Conservation (phyloP, 495 filamentous ascomycete species). For the Astrocystis sublimbata region DNA sequence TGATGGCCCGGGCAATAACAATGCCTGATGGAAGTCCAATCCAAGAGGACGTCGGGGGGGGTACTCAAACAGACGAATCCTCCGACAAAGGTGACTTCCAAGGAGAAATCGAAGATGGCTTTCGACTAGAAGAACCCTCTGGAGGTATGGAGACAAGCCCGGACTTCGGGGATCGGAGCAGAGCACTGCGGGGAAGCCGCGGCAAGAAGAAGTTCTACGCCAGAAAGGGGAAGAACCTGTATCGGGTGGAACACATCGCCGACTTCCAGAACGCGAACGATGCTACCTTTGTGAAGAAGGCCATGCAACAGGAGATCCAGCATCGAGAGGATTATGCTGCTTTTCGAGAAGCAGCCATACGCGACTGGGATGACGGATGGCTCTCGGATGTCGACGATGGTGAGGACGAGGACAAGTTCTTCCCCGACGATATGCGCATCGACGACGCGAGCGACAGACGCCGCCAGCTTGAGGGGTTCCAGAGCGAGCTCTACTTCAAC, state of each 20-base stretch:
- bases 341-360: background rate
- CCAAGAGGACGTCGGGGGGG: too few species aligned
- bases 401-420: background rate
- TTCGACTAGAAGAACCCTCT: too few species aligned
- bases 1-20: too few species aligned
- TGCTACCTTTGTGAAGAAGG: background rate
- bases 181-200: background rate
- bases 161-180: background rate
- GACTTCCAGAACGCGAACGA: background rate
- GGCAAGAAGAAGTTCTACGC: background rate
- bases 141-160: too few species aligned
- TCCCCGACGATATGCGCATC: background rate
- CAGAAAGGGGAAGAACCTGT: background rate
- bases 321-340: background rate
- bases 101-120: too few species aligned
- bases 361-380: background rate
- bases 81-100: too few species aligned
- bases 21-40: too few species aligned
- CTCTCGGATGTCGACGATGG: background rate
- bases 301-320: constrained; percentile 3
- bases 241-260: background rate
- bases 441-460: background rate
- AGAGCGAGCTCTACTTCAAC: background rate
- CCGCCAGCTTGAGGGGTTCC: background rate
- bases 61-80: too few species aligned